These are phyloP conservation scores for Porphyridium purpureum DNA, from an alignment of 23 red algal genomes.

Conservation along the genomic window DNA sequence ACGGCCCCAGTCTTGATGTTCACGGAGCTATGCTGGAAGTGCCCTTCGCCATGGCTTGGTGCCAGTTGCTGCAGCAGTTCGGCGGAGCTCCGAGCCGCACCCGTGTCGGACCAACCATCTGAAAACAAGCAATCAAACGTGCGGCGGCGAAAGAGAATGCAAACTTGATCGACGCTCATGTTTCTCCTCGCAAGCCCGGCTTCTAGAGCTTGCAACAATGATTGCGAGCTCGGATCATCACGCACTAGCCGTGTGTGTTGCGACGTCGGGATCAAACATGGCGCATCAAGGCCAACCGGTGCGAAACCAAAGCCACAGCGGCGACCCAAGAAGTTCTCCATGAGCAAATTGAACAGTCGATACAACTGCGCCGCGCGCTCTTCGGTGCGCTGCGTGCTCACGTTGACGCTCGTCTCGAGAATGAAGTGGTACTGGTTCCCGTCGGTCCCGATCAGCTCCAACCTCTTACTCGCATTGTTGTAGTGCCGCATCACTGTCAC, in stretches of 20 bases:
- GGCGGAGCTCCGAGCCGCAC: not conserved
- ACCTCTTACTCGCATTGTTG: slow-evolving; percentile 23
- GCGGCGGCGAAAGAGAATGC: slow-evolving; percentile 68
- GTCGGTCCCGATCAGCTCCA: slow-evolving; percentile 51
- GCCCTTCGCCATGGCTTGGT: no score
- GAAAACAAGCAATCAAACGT: not conserved
- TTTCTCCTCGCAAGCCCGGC: slow-evolving; percentile 16
- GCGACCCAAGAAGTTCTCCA: slow-evolving; percentile 19
- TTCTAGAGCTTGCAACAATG: slow-evolving; percentile 46
- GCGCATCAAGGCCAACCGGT: no score
- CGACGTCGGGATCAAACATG: slow-evolving; percentile 42
- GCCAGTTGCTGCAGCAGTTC: no score
- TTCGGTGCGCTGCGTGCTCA: slow-evolving; percentile 36
- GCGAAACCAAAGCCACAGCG: slow-evolving; percentile 10
- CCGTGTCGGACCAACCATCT: slow-evolving; percentile 5
- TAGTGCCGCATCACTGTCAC: slow-evolving; percentile 36
- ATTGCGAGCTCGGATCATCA: slow-evolving; percentile 9
- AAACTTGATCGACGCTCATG: slow-evolving; percentile 37
- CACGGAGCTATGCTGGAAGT: not conserved
- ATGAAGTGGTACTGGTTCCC: slow-evolving; percentile 58
- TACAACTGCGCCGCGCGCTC: slow-evolving; percentile 52
- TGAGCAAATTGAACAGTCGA: slow-evolving; percentile 42
- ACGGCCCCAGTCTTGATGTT: not conserved
- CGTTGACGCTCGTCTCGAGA: slow-evolving; percentile 57
- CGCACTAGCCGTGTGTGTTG: slow-evolving; percentile 49